phyloP scores from a whole-genome alignment of 129 eudicot species.

The Gnaphalium uliginosum region DNA sequence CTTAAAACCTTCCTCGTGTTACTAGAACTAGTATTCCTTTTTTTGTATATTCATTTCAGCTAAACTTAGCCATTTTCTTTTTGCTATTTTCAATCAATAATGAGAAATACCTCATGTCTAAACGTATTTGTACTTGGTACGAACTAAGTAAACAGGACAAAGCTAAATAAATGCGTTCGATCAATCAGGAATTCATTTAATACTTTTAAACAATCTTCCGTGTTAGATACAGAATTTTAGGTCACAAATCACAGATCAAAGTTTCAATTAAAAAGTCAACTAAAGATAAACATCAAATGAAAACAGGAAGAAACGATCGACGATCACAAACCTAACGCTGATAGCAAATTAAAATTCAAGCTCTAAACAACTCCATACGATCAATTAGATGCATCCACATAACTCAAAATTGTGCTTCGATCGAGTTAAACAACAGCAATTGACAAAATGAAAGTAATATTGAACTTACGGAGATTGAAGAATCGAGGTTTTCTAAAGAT shows the following conservation, averaged over 20 bases:
- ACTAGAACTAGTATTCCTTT: conserved; percentile 2
- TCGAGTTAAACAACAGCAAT: conserved; percentile 19
- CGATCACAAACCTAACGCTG: neutral
- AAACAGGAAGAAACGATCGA: neutral
- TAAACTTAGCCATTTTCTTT: neutral
- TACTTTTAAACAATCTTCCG: neutral
- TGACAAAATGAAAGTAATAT: neutral
- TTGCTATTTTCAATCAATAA: conserved; percentile 2
- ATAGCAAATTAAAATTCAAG: conserved; percentile 16
- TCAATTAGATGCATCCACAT: neutral
- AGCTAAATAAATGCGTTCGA: conserved; percentile 2
- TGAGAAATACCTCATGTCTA: neutral
- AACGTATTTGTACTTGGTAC: neutral
- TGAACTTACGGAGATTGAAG: conserved; percentile 65
- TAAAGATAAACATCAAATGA: conserved; percentile 6
- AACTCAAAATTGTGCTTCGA: conserved; percentile 2
- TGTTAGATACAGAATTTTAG: neutral
- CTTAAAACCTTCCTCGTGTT: conserved; percentile 17
- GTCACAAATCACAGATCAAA: conserved; percentile 16
- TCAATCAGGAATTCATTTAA: conserved; percentile 8
- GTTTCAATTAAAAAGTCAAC: conserved; percentile 14
- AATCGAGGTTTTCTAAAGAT: conserved; percentile 62
- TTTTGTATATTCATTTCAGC: neutral
- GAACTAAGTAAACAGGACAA: neutral
- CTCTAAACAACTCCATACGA: neutral